Evolutionary conservation across 1,139 yeast species (phyloP).

Genomic region (Wickerhamomyces sp.): DNA sequence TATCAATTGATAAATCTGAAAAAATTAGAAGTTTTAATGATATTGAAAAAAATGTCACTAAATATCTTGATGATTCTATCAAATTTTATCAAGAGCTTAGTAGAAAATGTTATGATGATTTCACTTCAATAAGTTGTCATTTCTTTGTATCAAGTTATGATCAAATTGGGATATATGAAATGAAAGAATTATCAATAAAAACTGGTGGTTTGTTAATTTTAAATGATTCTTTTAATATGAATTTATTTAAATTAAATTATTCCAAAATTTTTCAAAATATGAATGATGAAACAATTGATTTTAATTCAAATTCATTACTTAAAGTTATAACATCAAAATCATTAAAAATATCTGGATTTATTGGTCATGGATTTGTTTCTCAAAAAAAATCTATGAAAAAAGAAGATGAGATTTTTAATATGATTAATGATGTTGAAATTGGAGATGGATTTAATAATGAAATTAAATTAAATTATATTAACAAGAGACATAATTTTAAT

Average conservation of each 20-base stretch:
- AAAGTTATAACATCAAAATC: constrained; percentile 54
- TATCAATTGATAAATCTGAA: constrained; percentile 50
- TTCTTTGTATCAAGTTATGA: constrained; percentile 64
- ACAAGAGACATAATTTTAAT: constrained; percentile 55
- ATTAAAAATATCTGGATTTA: constrained; percentile 55
- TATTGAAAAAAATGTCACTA: constrained; percentile 50
- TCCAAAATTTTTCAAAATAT: constrained; percentile 45
- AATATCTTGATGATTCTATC: constrained; percentile 51
- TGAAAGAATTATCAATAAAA: constrained; percentile 51
- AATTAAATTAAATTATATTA: constrained; percentile 46
- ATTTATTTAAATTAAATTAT: constrained; percentile 59
- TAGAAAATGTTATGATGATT: constrained; percentile 33
- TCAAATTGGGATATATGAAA: constrained; percentile 65
- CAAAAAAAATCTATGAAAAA: too few relatives aligned
- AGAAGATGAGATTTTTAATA: constrained; percentile 35
- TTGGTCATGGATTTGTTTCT: constrained; percentile 51
- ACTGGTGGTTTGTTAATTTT: constrained; percentile 62
- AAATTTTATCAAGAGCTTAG: constrained; percentile 42
- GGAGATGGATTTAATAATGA: constrained; percentile 60
- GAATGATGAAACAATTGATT: constrained; percentile 51
- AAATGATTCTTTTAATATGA: constrained; percentile 60
- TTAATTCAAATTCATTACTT: constrained; percentile 52
- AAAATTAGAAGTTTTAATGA: constrained; percentile 65
- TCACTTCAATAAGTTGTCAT: constrained; percentile 38
- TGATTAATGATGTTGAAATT: constrained; percentile 57